phyloP scores from a whole-genome alignment of 164 flowering plant genomes.

The Liquidambar formosana region DNA sequence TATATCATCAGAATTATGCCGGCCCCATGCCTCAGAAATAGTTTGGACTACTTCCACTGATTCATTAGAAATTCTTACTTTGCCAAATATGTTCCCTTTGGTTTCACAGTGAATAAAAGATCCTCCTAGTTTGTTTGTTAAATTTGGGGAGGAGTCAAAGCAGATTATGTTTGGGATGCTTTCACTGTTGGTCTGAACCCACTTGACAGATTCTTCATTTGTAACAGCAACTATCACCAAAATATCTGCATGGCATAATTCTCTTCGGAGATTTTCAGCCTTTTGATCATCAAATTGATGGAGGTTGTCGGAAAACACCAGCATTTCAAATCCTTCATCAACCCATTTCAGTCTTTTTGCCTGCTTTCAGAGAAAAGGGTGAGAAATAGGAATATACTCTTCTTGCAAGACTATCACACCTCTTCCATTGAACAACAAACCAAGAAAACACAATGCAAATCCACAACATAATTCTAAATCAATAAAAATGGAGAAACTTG shows the following conservation, averaged over 20 bases:
- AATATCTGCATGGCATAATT: constrained; percentile 48
- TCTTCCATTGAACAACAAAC: neutral
- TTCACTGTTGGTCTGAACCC: constrained; percentile 49
- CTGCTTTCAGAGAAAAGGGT: constrained; percentile 32
- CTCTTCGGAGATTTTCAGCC: constrained; percentile 27
- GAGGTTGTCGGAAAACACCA: constrained; percentile 55
- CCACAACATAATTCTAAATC: too few relatives aligned
- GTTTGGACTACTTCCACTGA: constrained; percentile 52
- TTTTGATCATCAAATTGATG: constrained; percentile 25
- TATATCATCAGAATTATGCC: constrained; percentile 87
- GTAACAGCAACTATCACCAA: constrained; percentile 70
- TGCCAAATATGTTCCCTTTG: constrained; percentile 38
- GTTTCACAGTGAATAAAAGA: constrained; percentile 26
- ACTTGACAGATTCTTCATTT: constrained; percentile 51
- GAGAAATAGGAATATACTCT: neutral
- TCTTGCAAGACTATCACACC: neutral
- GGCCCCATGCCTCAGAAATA: constrained; percentile 82
- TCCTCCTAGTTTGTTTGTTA: constrained; percentile 76
- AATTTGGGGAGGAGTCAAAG: constrained; percentile 65
- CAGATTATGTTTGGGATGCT: constrained; percentile 60
- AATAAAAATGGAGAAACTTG: too few relatives aligned
- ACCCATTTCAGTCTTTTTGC: constrained; percentile 84
- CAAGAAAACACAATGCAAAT: too few relatives aligned
- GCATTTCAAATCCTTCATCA: constrained; percentile 83
- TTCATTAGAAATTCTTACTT: constrained; percentile 35